A percentile compares a stretch with the other conserved stretches of the same genome.
These are phyloP conservation scores for Tulasnella sp. DNA, from an alignment of 768 basidiomycete genomes.

Conservation along the genomic window DNA sequence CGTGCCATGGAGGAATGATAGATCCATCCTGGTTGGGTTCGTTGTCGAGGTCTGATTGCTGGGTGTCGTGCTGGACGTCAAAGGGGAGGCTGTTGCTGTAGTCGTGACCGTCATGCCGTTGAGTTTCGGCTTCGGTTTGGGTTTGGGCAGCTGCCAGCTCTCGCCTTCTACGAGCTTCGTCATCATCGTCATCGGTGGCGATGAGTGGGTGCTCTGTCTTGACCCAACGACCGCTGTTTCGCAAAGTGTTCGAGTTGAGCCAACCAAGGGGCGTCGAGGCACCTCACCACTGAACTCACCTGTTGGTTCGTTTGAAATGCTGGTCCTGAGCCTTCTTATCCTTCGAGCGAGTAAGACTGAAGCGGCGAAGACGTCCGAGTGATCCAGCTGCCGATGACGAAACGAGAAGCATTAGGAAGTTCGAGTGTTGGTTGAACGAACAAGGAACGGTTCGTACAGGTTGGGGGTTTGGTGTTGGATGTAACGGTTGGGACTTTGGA, in stretches of 20 bases:
- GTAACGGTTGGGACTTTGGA: neutral
- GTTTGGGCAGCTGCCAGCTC: neutral
- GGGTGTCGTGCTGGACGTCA: neutral
- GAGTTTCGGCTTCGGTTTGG: neutral
- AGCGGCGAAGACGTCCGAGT: neutral
- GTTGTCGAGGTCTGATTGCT: neutral
- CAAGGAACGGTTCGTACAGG: neutral
- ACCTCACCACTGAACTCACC: neutral
- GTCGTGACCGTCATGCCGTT: neutral
- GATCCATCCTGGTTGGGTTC: neutral
- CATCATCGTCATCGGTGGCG: slow-evolving; percentile 10
- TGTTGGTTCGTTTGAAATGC: slow-evolving; percentile 7
- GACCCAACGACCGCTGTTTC: slow-evolving; percentile 3
- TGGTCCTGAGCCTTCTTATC: slow-evolving; percentile 7
- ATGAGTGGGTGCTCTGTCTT: slow-evolving; percentile 10
- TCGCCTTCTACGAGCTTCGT: slow-evolving; percentile 9
- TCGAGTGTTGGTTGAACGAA: neutral
- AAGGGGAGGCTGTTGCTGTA: neutral
- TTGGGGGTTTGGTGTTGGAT: neutral
- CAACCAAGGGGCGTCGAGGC: neutral
- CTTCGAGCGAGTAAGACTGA: slow-evolving; percentile 10
- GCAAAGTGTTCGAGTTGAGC: neutral
- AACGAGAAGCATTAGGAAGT: neutral
- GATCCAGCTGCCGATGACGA: neutral
- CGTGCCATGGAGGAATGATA: slow-evolving; percentile 9